These are phyloP conservation scores for Wickerhamiella nectarea DNA, from an alignment of 805 yeast genomes.

Conservation along the genomic window DNA sequence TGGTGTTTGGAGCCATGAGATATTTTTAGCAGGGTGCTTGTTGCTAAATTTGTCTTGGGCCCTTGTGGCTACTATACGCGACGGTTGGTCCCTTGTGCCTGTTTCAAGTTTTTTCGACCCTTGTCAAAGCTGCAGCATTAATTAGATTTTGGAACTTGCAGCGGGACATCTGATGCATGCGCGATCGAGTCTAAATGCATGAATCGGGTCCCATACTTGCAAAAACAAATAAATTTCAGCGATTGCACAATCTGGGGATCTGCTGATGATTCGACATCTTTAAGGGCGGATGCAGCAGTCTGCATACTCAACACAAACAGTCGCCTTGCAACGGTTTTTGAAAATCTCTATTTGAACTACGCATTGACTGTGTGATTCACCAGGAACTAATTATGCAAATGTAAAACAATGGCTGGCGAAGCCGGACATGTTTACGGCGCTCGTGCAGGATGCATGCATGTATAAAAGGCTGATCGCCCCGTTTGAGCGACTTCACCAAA, in stretches of 20 bases:
- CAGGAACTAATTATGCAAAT: neutral
- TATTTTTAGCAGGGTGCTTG: neutral
- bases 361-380: too few relatives aligned
- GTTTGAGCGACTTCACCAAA: too few relatives aligned
- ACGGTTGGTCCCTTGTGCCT: neutral
- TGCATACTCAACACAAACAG: neutral
- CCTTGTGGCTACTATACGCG: neutral
- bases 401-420: neutral
- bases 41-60: too few relatives aligned
- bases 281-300: neutral
- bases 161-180: neutral
- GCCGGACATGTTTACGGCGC: neutral
- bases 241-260: too few relatives aligned
- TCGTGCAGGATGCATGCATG: neutral
- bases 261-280: too few relatives aligned
- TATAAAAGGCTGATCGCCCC: neutral
- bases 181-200: too few relatives aligned
- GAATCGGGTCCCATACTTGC: too few relatives aligned
- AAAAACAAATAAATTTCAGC: too few relatives aligned
- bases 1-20: neutral
- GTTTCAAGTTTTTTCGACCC: neutral
- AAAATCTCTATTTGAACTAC: too few relatives aligned
- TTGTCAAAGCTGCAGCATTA: neutral
- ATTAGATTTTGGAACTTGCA: neutral
- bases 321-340: neutral